phyloP scores from a whole-genome alignment of 495 filamentous ascomycete genomes.

The Aspergillus nidulans region DNA sequence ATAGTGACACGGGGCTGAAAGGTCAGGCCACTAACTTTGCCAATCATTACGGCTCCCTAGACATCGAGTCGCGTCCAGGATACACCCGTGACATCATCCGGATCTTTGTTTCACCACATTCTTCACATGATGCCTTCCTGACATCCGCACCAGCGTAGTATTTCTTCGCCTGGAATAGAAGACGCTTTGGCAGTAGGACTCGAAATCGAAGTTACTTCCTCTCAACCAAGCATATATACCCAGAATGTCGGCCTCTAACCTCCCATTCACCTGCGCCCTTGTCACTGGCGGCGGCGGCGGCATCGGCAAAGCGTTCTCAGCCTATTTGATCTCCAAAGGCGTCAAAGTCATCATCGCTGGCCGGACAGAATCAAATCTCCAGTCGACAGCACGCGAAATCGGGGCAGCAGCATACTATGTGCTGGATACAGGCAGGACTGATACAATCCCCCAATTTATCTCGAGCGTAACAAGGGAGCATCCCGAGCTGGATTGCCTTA shows the following conservation, averaged over 20 bases:
- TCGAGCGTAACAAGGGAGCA: conserved; percentile 29
- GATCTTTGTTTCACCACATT: too few species aligned
- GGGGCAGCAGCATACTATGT: conserved; percentile 35
- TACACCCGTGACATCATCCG: too few species aligned
- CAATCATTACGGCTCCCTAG: too few species aligned
- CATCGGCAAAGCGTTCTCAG: conserved; percentile 40
- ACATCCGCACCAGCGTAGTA: neutral
- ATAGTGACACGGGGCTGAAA: too few species aligned
- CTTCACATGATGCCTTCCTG: too few species aligned
- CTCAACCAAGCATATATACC: neutral
- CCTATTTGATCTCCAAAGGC: conserved; percentile 35
- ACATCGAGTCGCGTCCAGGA: too few species aligned
- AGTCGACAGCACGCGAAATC: conserved; percentile 30
- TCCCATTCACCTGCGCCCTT: conserved; percentile 33
- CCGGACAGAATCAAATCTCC: conserved; percentile 42
- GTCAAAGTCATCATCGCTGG: conserved; percentile 45
- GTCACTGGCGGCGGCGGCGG: conserved; percentile 46
- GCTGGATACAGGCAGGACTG: conserved; percentile 38
- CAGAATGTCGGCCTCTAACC: neutral
- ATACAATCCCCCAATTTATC: conserved; percentile 34
- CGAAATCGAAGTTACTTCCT: too few species aligned
- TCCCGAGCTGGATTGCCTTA: conserved; percentile 44
- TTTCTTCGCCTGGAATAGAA: neutral
- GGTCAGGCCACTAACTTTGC: too few species aligned
- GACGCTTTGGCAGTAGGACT: too few species aligned